Conservation (phyloP, 208 protist species). For the Trypanosoma rangeli region DNA sequence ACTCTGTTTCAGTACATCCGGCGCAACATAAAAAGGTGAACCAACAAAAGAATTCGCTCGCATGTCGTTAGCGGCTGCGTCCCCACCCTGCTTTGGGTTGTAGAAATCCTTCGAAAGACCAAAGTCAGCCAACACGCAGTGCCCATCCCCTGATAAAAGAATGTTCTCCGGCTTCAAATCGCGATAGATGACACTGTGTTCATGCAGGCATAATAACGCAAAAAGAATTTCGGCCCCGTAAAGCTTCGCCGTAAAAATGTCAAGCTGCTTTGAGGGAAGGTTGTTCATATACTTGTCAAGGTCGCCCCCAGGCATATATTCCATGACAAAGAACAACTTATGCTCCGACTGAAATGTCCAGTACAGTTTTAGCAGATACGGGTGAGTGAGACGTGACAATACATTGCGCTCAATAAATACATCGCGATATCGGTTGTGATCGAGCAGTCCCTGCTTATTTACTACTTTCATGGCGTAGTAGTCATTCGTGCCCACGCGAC, state of each 20-base stretch:
- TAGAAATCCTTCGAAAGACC: constrained; percentile 93
- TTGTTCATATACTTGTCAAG: constrained; percentile 93
- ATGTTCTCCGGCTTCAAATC: constrained; percentile 95
- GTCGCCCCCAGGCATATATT: constrained; percentile 95
- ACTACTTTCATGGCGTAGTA: constrained; percentile 96
- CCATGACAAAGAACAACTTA: constrained; percentile 95
- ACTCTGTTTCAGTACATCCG: constrained; percentile 93
- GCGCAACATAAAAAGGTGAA: constrained; percentile 93
- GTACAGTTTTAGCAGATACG: constrained; percentile 93
- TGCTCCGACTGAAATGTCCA: constrained; percentile 97
- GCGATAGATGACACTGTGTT: constrained; percentile 94
- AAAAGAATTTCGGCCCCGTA: constrained; percentile 94
- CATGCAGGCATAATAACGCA: constrained; percentile 92
- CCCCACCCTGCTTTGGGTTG: constrained; percentile 78
- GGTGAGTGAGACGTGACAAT: constrained; percentile 92
- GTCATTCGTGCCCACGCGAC: constrained; percentile 83
- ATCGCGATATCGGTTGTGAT: constrained; percentile 91
- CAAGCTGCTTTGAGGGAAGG: constrained; percentile 81
- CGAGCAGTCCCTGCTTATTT: constrained; percentile 88
- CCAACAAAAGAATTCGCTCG: constrained; percentile 93
- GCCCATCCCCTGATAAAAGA: constrained; percentile 80
- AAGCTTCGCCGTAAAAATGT: constrained; percentile 85
- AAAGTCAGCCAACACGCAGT: constrained; percentile 92
- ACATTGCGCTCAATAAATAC: constrained; percentile 94
- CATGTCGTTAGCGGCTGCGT: constrained; percentile 68